A percentile compares a stretch with the other conserved stretches of the same genome.
phyloP scores from a whole-genome alignment of 1,284 basidiomycete species.

The Ustilago hordei region DNA sequence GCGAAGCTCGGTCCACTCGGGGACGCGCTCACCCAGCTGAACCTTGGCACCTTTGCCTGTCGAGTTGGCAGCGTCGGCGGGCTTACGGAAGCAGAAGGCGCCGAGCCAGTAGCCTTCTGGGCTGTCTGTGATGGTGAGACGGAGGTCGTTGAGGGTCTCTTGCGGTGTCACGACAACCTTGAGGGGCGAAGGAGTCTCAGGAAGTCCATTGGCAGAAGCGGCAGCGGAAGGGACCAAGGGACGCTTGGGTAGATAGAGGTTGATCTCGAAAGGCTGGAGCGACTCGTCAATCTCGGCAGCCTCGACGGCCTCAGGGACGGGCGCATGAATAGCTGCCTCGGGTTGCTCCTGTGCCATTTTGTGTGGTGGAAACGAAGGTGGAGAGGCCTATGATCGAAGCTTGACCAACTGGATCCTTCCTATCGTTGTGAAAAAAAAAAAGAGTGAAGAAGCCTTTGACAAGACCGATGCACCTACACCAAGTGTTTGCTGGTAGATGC shows the following conservation, averaged over 20 bases:
- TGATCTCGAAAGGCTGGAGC: slow-evolving; percentile 65
- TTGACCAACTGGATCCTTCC: not conserved
- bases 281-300: slow-evolving; percentile 41
- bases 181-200: slow-evolving; percentile 65
- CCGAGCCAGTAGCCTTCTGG: slow-evolving; percentile 70
- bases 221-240: slow-evolving; percentile 62
- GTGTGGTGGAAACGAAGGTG: slow-evolving; percentile 3
- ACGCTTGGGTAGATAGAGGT: slow-evolving; percentile 63
- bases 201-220: slow-evolving; percentile 57
- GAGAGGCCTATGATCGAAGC: not conserved
- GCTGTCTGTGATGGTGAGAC: slow-evolving; percentile 66
- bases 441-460: slow-evolving; percentile 6
- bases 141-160: slow-evolving; percentile 68
- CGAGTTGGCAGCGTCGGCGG: slow-evolving; percentile 16
- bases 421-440: not conserved
- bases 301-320: slow-evolving; percentile 19
- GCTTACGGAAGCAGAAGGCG: slow-evolving; percentile 65
- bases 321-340: slow-evolving; percentile 11
- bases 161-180: slow-evolving; percentile 64
- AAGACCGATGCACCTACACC: slow-evolving; percentile 15
- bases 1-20: slow-evolving; percentile 65
- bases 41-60: slow-evolving; percentile 40
- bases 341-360: slow-evolving; percentile 32
- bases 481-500: slow-evolving; percentile 9
- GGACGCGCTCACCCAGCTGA: slow-evolving; percentile 52